Evolutionary conservation across 2,329 filamentous ascomycete species (phyloP).

Genomic region (Dactylonectria macrodidyma): DNA sequence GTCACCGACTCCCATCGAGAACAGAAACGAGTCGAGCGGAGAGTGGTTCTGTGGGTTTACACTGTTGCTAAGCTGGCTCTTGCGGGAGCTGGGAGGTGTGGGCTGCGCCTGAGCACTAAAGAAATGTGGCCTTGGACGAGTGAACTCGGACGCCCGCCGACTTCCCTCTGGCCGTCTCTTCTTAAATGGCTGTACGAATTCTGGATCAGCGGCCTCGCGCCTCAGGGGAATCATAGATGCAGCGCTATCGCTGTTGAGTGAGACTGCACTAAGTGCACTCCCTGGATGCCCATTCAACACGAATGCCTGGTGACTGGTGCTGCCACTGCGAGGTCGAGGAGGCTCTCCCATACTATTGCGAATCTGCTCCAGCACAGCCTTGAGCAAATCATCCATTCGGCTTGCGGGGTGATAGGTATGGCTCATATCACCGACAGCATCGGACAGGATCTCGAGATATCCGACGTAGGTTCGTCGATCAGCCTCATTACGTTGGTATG

Average conservation of each 20-base stretch:
- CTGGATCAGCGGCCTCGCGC: slow-evolving; percentile 48
- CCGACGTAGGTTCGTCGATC: slow-evolving; percentile 58
- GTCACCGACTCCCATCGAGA: slow-evolving; percentile 44
- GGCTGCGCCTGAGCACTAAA: slow-evolving; percentile 38
- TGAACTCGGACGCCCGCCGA: slow-evolving; percentile 51
- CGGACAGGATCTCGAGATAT: slow-evolving; percentile 68
- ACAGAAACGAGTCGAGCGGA: slow-evolving; percentile 45
- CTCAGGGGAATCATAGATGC: slow-evolving; percentile 49
- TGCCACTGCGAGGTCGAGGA: slow-evolving; percentile 39
- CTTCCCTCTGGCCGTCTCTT: slow-evolving; percentile 48
- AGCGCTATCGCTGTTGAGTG: slow-evolving; percentile 37
- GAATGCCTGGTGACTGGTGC: slow-evolving; percentile 30
- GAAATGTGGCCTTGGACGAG: slow-evolving; percentile 49
- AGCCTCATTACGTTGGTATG: slow-evolving; percentile 53
- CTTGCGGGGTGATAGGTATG: slow-evolving; percentile 67
- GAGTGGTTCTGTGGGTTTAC: slow-evolving; percentile 37
- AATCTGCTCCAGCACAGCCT: slow-evolving; percentile 66
- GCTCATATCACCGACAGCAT: slow-evolving; percentile 67
- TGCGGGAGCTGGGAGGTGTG: slow-evolving; percentile 38
- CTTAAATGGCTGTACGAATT: slow-evolving; percentile 47
- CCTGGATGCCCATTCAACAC: slow-evolving; percentile 11
- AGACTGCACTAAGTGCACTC: slow-evolving; percentile 28
- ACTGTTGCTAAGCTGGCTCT: slow-evolving; percentile 32
- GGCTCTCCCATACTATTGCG: slow-evolving; percentile 49
- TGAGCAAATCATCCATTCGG: slow-evolving; percentile 67